Conservation (phyloP, 176 grass and related monocot species). For the Avena sativa region DNA sequence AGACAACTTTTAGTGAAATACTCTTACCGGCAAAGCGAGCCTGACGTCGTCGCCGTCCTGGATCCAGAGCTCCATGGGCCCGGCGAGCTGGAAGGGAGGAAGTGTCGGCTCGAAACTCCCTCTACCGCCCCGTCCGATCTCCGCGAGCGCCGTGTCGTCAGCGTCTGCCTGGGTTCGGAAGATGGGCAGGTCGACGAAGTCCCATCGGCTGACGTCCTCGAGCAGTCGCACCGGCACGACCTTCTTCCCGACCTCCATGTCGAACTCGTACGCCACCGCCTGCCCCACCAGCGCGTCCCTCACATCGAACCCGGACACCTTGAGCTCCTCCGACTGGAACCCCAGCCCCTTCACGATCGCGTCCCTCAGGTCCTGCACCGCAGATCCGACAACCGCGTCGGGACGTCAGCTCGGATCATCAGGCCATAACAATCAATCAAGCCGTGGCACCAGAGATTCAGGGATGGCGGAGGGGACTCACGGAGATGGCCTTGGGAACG, state of each 20-base stretch:
- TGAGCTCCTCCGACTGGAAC: slow-evolving; percentile 71
- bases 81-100: slow-evolving; percentile 81
- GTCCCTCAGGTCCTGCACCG: slow-evolving; percentile 76
- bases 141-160: slow-evolving; percentile 62
- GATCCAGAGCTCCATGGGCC: slow-evolving; percentile 94
- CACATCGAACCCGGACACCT: slow-evolving; percentile 86
- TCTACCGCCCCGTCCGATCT: slow-evolving; percentile 49
- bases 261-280: slow-evolving; percentile 83
- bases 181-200: slow-evolving; percentile 82
- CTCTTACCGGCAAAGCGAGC: slow-evolving; percentile 76
- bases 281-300: slow-evolving; percentile 85
- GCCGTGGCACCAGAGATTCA: not conserved
- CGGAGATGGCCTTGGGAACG: slow-evolving; percentile 73
- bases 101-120: slow-evolving; percentile 47
- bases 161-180: slow-evolving; percentile 54
- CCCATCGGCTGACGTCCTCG: slow-evolving; percentile 78
- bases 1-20: no score
- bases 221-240: slow-evolving; percentile 78
- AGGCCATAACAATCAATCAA: not conserved
- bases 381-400: not conserved
- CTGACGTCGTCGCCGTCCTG: slow-evolving; percentile 83
- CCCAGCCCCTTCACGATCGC: slow-evolving; percentile 75
- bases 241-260: slow-evolving; percentile 77
- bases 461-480: slow-evolving; percentile 29
- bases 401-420: not conserved